Evolutionary conservation across 306 rosid genomes (phyloP).

Genomic region (Clitoria ternatea): DNA sequence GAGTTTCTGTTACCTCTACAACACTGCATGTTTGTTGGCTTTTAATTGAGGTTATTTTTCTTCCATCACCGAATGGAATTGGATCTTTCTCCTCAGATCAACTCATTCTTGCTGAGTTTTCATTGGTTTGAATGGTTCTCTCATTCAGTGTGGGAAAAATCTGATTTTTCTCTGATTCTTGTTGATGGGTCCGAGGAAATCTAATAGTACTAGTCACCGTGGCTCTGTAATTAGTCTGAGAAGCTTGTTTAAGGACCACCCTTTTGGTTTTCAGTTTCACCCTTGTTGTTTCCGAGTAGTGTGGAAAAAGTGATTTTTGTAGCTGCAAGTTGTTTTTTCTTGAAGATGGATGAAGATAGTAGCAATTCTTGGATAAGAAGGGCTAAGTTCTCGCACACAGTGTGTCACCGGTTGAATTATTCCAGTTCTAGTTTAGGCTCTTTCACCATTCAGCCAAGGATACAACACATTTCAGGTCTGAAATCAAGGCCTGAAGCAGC

Average conservation of each 20-base stretch:
- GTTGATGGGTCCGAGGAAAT: conserved; percentile 43
- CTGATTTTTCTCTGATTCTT: conserved; percentile 14
- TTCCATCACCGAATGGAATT: conserved; percentile 47
- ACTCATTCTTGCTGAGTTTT: conserved; percentile 29
- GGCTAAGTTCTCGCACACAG: conserved; percentile 77
- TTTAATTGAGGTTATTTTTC: conserved; percentile 30
- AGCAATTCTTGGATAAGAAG: conserved; percentile 82
- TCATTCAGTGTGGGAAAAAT: conserved; percentile 24
- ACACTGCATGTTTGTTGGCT: conserved; percentile 34
- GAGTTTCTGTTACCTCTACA: conserved; percentile 23
- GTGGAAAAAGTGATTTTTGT: conserved; percentile 26
- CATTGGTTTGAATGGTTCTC: conserved; percentile 38
- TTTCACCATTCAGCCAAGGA: conserved; percentile 21
- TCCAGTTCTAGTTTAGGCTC: conserved; percentile 47
- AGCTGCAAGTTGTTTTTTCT: conserved; percentile 3
- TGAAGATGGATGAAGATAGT: conserved; percentile 58
- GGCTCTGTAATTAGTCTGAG: conserved; percentile 7
- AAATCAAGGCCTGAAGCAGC: conserved; percentile 43
- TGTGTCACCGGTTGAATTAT: conserved; percentile 73
- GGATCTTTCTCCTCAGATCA: conserved; percentile 32
- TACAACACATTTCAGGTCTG: conserved; percentile 29
- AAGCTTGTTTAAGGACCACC: conserved; percentile 15
- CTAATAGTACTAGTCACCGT: conserved; percentile 29
- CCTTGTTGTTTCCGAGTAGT: conserved; percentile 30
- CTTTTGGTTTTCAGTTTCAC: conserved; percentile 27